Evolutionary conservation across 495 filamentous ascomycete species (phyloP), one percentile per base, ranked within the genome.

Genomic region (Xylaria palmicola): DNA sequence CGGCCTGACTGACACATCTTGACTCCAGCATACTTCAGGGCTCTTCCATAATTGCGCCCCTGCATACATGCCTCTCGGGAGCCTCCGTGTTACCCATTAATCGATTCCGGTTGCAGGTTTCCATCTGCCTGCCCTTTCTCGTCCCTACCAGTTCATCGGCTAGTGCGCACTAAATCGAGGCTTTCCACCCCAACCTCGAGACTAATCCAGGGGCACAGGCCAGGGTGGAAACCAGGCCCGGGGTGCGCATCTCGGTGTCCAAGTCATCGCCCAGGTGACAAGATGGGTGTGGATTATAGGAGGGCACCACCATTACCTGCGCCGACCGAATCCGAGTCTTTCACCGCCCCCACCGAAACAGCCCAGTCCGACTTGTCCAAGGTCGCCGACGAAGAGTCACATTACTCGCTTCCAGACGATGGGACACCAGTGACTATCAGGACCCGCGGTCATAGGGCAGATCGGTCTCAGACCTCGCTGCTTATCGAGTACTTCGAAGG

Each of bases 401-500:
- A 90, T 55, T 97, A 95, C 78, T 93, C 90, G 47, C 85, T 99
- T 57, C 94, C 92, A 24, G 93, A 96, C 74, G 93, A 99, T 86
- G 95, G 94, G 68, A 92, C 90, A 62, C 90, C 91, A 39, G 83
- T 98, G 65, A 97, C 90, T 53, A 93, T 98, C 66, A 79, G 87
- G 67, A 93, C 92, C 60, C 78, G 81, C 61, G 83, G 83, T 62
- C 86, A 86, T 63, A 85, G 80, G 60, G 74, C 77, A 49, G 81
- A 81, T 67, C 84, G 81, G 67, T 94, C 90, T 48, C 92, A 95
- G 73, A 96, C 94, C 40, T 96, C 91, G 50, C 83, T 99, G 51
- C 80, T 99, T 70, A 99, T 99, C 70, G 94, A 99, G 75, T 97
- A 97, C 74, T 99, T 97, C 70, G 93, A 97, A 75, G 91, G 86